These are phyloP conservation scores for Cymodocea nodosa DNA, from an alignment of 116 monocot species.

Conservation along the genomic window DNA sequence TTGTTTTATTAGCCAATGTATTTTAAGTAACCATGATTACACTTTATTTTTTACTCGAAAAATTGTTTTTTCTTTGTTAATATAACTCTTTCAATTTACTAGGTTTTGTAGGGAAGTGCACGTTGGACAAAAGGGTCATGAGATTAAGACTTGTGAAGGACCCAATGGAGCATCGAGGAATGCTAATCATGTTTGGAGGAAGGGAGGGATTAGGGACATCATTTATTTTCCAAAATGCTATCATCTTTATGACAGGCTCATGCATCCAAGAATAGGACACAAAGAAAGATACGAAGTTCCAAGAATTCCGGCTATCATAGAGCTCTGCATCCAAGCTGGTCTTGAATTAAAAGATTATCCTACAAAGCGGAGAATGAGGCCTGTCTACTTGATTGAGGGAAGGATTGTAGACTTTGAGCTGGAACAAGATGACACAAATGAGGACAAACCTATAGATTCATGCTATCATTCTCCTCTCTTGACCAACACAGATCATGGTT, in stretches of 20 bases:
- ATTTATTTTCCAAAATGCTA: conserved; percentile 57
- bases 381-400: conserved; percentile 68
- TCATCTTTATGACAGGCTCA: conserved; percentile 53
- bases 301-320: conserved; percentile 47
- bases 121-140: conserved; percentile 39
- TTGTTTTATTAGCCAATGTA: too few relatives aligned
- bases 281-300: conserved; percentile 38
- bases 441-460: background rate
- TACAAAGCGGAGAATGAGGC: conserved; percentile 40
- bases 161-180: conserved; percentile 35
- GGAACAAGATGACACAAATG: conserved; percentile 8
- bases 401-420: conserved; percentile 60
- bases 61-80: background rate
- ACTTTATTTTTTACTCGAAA: background rate
- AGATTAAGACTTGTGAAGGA: conserved; percentile 61
- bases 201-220: conserved; percentile 35
- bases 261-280: conserved; percentile 54
- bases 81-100: background rate
- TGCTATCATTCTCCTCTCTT: background rate
- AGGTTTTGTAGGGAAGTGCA: conserved; percentile 57
- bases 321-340: conserved; percentile 70
- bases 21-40: background rate
- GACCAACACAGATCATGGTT: background rate
- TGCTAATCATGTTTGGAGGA: conserved; percentile 51
- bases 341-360: conserved; percentile 44